A percentile compares a stretch with the other conserved stretches of the same genome.
Conservation (phyloP, 495 filamentous ascomycete species). For the Annulohypoxylon moriforme region DNA sequence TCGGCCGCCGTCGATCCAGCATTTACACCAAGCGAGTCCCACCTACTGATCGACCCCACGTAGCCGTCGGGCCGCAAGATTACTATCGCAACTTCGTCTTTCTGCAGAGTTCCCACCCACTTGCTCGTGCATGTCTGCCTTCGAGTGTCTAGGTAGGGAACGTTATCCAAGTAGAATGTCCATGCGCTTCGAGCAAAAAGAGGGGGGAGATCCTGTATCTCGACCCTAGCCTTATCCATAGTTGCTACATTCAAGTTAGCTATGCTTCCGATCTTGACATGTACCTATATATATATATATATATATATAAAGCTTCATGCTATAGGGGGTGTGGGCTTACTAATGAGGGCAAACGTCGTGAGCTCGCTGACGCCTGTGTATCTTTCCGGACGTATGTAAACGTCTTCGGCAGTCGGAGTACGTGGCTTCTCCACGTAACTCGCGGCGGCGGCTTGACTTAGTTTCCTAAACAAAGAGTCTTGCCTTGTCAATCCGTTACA, state of each 20-base stretch:
- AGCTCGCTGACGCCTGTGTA: slow-evolving; percentile 69
- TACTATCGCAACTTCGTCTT: slow-evolving; percentile 65
- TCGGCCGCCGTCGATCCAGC: slow-evolving; percentile 58
- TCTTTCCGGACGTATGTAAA: slow-evolving; percentile 68
- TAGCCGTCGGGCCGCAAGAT: slow-evolving; percentile 77
- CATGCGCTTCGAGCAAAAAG: slow-evolving; percentile 70
- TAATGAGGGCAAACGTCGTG: slow-evolving; percentile 69
- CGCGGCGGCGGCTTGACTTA: slow-evolving; percentile 58
- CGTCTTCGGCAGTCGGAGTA: slow-evolving; percentile 63
- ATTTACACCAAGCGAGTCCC: slow-evolving; percentile 58
- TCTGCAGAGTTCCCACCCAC: slow-evolving; percentile 69
- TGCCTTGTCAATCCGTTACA: slow-evolving; percentile 57
- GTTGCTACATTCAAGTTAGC: slow-evolving; percentile 56
- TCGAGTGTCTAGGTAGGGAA: slow-evolving; percentile 60
- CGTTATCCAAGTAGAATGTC: slow-evolving; percentile 74
- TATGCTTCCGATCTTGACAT: background rate
- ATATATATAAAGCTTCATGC: background rate
- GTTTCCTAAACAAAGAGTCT: slow-evolving; percentile 60
- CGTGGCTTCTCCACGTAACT: slow-evolving; percentile 66
- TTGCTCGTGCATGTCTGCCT: slow-evolving; percentile 65
- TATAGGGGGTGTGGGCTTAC: slow-evolving; percentile 41
- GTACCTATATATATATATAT: background rate
- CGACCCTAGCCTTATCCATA: slow-evolving; percentile 66
- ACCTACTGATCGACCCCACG: slow-evolving; percentile 68
- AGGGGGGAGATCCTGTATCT: slow-evolving; percentile 69